phyloP scores from a whole-genome alignment of 2,329 filamentous ascomycete species.

The Emergomyces orientalis region DNA sequence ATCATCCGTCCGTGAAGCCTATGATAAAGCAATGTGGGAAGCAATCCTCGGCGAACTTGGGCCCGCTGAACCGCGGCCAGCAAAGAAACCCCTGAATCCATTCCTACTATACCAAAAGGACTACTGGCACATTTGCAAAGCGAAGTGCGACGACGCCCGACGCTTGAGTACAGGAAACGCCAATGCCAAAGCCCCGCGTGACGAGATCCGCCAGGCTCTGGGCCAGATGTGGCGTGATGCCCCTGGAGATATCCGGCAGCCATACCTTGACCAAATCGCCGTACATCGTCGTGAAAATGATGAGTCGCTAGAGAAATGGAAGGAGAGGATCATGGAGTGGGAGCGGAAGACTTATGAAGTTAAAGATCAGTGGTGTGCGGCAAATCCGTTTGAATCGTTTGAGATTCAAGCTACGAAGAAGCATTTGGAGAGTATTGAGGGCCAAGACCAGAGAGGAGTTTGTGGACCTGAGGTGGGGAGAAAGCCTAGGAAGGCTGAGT shows the following conservation, averaged over 20 bases:
- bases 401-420: constrained; percentile 9
- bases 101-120: constrained; percentile 85
- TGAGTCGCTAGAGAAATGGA: constrained; percentile 59
- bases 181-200: constrained; percentile 55
- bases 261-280: constrained; percentile 66
- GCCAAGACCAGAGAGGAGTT: background rate
- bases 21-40: constrained; percentile 49
- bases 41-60: constrained; percentile 57
- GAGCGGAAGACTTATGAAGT: constrained; percentile 31
- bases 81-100: constrained; percentile 67
- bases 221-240: constrained; percentile 87
- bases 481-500: constrained; percentile 1
- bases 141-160: constrained; percentile 61
- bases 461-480: constrained; percentile 5
- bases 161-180: constrained; percentile 55
- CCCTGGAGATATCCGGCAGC: constrained; percentile 58
- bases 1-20: constrained; percentile 37
- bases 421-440: constrained; percentile 1
- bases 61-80: constrained; percentile 62
- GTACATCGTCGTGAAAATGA: constrained; percentile 61
- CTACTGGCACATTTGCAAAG: constrained; percentile 52
- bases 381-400: constrained; percentile 28
- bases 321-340: constrained; percentile 52
- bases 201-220: constrained; percentile 73
- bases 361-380: constrained; percentile 33